Evolutionary conservation across 768 basidiomycete species (phyloP), one percentile per base, ranked within the genome.

Genomic region (Agaricus subrufescens): DNA sequence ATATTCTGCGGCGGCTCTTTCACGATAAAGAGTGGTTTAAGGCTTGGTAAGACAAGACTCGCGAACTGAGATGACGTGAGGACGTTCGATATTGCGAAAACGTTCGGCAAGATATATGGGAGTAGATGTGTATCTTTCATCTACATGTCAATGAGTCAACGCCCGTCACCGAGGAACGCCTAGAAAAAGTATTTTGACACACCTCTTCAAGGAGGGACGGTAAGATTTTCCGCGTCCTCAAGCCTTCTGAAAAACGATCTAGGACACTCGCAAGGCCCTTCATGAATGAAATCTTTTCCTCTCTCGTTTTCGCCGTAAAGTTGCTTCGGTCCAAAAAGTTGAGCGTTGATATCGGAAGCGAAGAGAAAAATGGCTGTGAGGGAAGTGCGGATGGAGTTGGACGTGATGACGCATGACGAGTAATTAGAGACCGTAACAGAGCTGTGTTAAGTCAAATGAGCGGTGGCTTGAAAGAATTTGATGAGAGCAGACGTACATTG

Each of bases 1-100:
- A 98, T 96, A 61, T 95, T 97, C 70, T 98, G 95, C 0, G 96
- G 95, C 15, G 97, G 96, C 63, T 99, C 97, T 67, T 90, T 94
- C 65, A 98, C 75, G 0, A 75, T 77, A 60, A 99, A 99, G 15
- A 99, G 71, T 0, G 95, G 96, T 65, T 89, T 94, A 37, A 98
- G 77, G 63, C 86, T 89, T 1, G 94, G 93, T 3, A 98, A 75
- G 2, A 98, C 94, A 52, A 81, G 74, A 15, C 76, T 74, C 0
- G 87, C 86, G 65, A 99, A 99, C 64, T 95, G 93, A 12, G 78
- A 65, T 4, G 91, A 80, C 5, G 89, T 83, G 48, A 98, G 73
- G 25, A 85, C 77, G 57, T 79, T 83, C 23, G 93, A 85, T 56
- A 99, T 98, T 47, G 82, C 80, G 66, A 99, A 96, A 12, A 98